These are phyloP conservation scores for Simmondsia chinensis DNA, from an alignment of 148 eudicot genomes.

Conservation along the genomic window DNA sequence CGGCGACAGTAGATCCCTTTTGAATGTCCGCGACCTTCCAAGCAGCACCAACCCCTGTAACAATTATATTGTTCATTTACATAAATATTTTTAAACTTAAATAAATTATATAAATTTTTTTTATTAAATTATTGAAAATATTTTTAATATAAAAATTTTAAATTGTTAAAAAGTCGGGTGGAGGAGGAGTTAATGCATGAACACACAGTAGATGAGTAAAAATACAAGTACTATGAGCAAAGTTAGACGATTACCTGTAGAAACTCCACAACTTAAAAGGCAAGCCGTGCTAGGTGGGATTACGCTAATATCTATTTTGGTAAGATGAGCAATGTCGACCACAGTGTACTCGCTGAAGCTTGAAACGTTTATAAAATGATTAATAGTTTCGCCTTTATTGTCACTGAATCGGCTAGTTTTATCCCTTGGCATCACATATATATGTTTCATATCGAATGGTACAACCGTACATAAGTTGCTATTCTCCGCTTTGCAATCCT, in stretches of 20 bases:
- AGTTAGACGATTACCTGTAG: slow-evolving; percentile 96
- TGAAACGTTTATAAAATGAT: slow-evolving; percentile 58
- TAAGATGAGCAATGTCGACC: slow-evolving; percentile 50
- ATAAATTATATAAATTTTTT: too few species aligned
- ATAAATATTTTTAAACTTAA: too few species aligned
- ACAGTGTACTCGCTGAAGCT: slow-evolving; percentile 86
- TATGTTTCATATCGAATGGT: slow-evolving; percentile 48
- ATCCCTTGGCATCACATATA: slow-evolving; percentile 69
- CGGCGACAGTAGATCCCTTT: slow-evolving; percentile 73
- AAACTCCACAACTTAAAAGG: slow-evolving; percentile 85
- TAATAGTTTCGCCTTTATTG: slow-evolving; percentile 56
- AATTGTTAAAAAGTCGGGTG: too few species aligned
- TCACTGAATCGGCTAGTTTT: slow-evolving; percentile 68
- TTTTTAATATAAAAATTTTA: too few species aligned
- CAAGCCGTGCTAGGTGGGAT: slow-evolving; percentile 80
- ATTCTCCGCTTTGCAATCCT: slow-evolving; percentile 57
- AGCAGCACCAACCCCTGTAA: slow-evolving; percentile 85
- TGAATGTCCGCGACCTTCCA: slow-evolving; percentile 75
- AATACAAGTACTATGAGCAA: too few species aligned
- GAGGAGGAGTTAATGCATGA: too few species aligned
- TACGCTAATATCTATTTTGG: slow-evolving; percentile 50
- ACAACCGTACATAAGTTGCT: slow-evolving; percentile 66
- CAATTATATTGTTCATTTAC: too few species aligned
- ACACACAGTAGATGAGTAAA: too few species aligned
- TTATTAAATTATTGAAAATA: too few species aligned